Percentiles rank a stretch among this genome's conserved stretches.
These are phyloP conservation scores for Mycena kentingensis DNA, from an alignment of 768 basidiomycete species.

Conservation along the genomic window DNA sequence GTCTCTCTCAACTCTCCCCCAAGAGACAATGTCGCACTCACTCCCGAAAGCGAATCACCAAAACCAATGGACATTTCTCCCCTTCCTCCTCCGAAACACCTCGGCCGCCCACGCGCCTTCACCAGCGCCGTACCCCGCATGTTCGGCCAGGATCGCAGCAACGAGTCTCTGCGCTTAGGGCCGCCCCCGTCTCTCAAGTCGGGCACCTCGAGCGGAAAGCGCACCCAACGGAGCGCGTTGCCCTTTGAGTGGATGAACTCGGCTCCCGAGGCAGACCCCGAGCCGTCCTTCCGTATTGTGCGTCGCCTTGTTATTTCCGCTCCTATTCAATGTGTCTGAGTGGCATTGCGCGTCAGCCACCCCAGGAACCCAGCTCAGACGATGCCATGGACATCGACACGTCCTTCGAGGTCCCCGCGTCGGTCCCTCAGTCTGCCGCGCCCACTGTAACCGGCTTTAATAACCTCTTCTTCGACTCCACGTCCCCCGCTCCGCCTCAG, in stretches of 20 bases:
- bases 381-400: constrained; percentile 84
- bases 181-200: constrained; percentile 36
- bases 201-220: constrained; percentile 48
- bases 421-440: constrained; percentile 49
- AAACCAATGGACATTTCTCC: constrained; percentile 87
- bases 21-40: constrained; percentile 45
- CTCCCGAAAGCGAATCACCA: constrained; percentile 50
- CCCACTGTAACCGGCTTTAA: constrained; percentile 57
- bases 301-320: constrained; percentile 14
- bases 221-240: constrained; percentile 61
- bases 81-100: constrained; percentile 41
- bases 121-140: constrained; percentile 66
- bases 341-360: constrained; percentile 39
- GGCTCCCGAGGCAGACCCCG: constrained; percentile 20
- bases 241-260: constrained; percentile 59
- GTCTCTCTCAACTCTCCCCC: constrained; percentile 79
- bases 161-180: constrained; percentile 40
- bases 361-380: constrained; percentile 44
- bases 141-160: constrained; percentile 78
- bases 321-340: neutral
- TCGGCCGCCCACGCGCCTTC: constrained; percentile 60
- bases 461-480: constrained; percentile 59
- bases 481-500: constrained; percentile 48
- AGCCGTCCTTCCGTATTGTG: constrained; percentile 25
- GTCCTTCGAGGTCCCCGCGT: constrained; percentile 44